phyloP scores from a whole-genome alignment of 1,139 yeast genomes.

The Geotrichum candidum region DNA sequence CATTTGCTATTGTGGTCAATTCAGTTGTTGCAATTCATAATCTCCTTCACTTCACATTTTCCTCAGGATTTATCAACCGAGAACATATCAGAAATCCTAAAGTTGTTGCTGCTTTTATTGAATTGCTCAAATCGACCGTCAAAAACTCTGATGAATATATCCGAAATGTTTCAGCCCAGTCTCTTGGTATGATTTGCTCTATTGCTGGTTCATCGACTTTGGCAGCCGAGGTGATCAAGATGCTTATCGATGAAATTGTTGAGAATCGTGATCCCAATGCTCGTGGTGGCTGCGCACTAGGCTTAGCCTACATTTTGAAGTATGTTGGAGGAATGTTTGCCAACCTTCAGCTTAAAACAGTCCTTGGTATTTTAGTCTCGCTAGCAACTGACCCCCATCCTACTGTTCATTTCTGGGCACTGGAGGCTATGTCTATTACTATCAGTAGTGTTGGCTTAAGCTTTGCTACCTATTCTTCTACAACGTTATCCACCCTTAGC shows the following conservation, averaged over 20 bases:
- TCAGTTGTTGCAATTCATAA: slow-evolving; percentile 60
- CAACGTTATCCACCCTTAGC: slow-evolving; percentile 45
- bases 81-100: slow-evolving; percentile 24
- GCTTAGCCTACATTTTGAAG: slow-evolving; percentile 56
- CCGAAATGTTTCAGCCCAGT: slow-evolving; percentile 54
- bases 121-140: slow-evolving; percentile 50
- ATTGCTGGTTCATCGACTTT: slow-evolving; percentile 37
- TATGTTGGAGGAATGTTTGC: slow-evolving; percentile 42
- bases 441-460: slow-evolving; percentile 53
- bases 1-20: slow-evolving; percentile 52
- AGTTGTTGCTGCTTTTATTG: slow-evolving; percentile 47
- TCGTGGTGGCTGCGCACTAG: slow-evolving; percentile 58
- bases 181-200: slow-evolving; percentile 57
- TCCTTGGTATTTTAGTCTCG: slow-evolving; percentile 54
- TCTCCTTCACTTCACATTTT: slow-evolving; percentile 35
- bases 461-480: slow-evolving; percentile 39
- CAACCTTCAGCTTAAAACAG: slow-evolving; percentile 37
- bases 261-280: slow-evolving; percentile 54
- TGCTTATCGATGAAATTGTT: slow-evolving; percentile 56
- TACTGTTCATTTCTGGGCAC: slow-evolving; percentile 64
- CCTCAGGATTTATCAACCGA: slow-evolving; percentile 13
- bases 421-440: slow-evolving; percentile 53
- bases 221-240: slow-evolving; percentile 47
- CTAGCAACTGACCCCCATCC: slow-evolving; percentile 80
- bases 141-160: slow-evolving; percentile 29